phyloP scores from a whole-genome alignment of 192 early-diverging fungal genomes.

The Entomortierella parvispora region DNA sequence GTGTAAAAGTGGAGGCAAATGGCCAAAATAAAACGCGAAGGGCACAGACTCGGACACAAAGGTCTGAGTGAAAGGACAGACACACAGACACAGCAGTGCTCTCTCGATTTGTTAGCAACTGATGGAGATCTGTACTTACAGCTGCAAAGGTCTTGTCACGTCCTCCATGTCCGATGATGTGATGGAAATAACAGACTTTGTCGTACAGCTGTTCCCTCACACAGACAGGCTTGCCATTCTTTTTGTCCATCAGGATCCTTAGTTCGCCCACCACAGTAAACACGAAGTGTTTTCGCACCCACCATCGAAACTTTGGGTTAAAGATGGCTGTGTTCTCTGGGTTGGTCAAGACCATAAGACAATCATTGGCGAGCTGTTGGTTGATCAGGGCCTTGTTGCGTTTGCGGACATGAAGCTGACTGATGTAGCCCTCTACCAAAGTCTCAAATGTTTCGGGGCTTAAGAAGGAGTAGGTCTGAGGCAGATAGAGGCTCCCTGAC shows the following conservation, averaged over 20 bases:
- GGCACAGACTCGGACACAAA: background rate
- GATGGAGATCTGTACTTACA: conserved; percentile 16
- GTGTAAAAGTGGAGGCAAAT: conserved; percentile 1
- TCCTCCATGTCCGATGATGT: conserved; percentile 50
- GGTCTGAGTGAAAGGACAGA: background rate
- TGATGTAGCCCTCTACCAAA: conserved; percentile 48
- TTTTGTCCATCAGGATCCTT: conserved; percentile 51
- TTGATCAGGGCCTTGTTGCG: conserved; percentile 51
- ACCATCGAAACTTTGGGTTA: conserved; percentile 49
- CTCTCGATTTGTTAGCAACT: no score
- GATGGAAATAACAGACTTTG: conserved; percentile 52
- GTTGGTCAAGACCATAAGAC: conserved; percentile 51
- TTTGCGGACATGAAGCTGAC: conserved; percentile 48
- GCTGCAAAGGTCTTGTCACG: conserved; percentile 55
- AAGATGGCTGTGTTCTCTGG: conserved; percentile 51
- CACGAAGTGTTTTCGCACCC: conserved; percentile 52
- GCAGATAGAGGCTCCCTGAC: conserved; percentile 25
- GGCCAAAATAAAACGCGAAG: background rate
- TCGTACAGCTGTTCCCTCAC: conserved; percentile 48
- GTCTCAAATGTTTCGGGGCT: conserved; percentile 52
- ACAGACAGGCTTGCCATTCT: conserved; percentile 49
- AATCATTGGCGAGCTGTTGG: conserved; percentile 48
- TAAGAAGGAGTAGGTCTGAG: conserved; percentile 42
- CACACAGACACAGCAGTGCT: background rate
- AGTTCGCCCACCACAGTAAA: conserved; percentile 47